Percentiles rank a stretch among this genome's conserved stretches.
phyloP scores from a whole-genome alignment of 2,329 filamentous ascomycete species.

The Dactylellina sp. region DNA sequence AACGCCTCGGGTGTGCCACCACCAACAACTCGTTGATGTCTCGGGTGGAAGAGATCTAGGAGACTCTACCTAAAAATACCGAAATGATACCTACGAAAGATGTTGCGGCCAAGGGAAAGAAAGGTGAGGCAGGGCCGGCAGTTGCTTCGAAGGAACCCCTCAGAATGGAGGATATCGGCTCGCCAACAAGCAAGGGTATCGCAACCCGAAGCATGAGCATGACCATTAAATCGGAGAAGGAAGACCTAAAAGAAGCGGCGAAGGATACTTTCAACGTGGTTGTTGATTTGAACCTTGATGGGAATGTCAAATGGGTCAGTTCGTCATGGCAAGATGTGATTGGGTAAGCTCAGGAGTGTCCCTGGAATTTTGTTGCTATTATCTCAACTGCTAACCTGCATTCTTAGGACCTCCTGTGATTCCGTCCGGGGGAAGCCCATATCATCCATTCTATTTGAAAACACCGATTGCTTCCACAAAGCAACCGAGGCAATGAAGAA shows the following conservation, averaged over 20 bases:
- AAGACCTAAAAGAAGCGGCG: conserved; percentile 93
- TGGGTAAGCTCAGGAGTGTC: conserved; percentile 63
- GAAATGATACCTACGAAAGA: conserved; percentile 52
- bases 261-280: conserved; percentile 98
- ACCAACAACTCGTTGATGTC: conserved; percentile 53
- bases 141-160: conserved; percentile 38
- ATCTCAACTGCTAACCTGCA: conserved; percentile 42
- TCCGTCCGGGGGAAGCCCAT: conserved; percentile 81
- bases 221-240: conserved; percentile 90
- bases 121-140: conserved; percentile 35
- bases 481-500: conserved; percentile 88
- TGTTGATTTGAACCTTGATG: conserved; percentile 90
- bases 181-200: conserved; percentile 27
- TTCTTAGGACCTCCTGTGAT: conserved; percentile 73
- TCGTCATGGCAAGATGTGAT: conserved; percentile 95
- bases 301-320: conserved; percentile 93
- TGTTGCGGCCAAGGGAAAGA: conserved; percentile 37
- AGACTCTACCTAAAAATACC: conserved; percentile 24
- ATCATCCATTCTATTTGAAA: conserved; percentile 81
- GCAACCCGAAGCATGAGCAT: conserved; percentile 76
- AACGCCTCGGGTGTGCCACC: conserved; percentile 38
- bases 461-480: conserved; percentile 82
- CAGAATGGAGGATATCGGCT: conserved; percentile 38
- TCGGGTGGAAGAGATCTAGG: conserved; percentile 54
- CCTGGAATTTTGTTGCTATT: conserved; percentile 47